phyloP scores from a whole-genome alignment of 257 asterid genomes.

The Echites panduratus region DNA sequence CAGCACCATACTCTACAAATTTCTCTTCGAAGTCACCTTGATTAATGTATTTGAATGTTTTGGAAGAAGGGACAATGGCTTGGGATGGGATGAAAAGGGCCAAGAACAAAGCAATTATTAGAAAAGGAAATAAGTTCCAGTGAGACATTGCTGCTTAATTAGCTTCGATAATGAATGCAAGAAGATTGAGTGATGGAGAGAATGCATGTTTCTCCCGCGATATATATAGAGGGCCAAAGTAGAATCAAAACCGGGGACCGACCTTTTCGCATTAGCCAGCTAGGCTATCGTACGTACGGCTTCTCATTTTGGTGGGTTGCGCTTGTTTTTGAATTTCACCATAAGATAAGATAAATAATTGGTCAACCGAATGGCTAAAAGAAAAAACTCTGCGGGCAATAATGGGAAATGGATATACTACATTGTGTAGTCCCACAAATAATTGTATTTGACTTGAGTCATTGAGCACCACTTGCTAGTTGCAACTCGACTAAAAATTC shows the following conservation, averaged over 20 bases:
- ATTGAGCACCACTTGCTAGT: no score
- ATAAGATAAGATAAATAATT: no score
- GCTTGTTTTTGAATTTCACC: not conserved
- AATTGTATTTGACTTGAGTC: no score
- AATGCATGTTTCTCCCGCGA: no score
- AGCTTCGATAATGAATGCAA: no score
- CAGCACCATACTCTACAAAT: conserved; percentile 15
- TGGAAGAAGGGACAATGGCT: conserved; percentile 22
- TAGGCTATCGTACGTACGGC: not conserved
- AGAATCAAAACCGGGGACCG: not conserved
- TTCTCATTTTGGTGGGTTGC: not conserved
- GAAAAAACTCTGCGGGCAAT: not conserved
- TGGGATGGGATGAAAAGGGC: conserved; percentile 4
- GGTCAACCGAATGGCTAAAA: not conserved
- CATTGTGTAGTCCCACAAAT: no score
- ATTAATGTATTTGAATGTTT: conserved; percentile 24
- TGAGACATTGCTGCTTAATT: conserved; percentile 6
- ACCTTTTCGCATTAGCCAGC: not conserved
- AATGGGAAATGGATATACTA: no score
- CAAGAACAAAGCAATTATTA: not conserved
- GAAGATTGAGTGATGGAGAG: no score
- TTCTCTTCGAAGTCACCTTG: conserved; percentile 25
- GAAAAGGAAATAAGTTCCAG: not conserved
- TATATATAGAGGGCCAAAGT: no score
- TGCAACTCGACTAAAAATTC: no score